A percentile compares a stretch with the other conserved stretches of the same genome.
These are phyloP conservation scores for Acanthamoeba lenticulata DNA, from an alignment of 208 protist genomes.

Conservation along the genomic window DNA sequence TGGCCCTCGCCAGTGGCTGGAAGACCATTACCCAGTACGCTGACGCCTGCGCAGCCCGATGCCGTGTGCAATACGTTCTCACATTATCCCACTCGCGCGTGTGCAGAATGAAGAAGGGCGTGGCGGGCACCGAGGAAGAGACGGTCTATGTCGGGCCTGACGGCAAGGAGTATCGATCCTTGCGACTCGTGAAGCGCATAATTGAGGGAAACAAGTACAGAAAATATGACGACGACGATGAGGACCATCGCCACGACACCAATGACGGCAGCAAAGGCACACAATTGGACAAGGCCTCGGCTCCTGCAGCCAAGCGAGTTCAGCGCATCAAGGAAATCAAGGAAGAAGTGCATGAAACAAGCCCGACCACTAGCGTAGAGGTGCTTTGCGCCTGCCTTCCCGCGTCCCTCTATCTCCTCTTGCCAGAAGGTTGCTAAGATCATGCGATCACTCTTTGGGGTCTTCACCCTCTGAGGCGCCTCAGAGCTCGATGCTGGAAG, in stretches of 20 bases:
- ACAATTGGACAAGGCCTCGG: no score
- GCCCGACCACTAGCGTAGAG: no score
- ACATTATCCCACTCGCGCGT: not conserved
- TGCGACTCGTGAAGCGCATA: constrained; percentile 8
- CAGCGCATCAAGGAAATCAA: no score
- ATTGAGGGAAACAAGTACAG: not conserved
- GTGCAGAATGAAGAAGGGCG: not conserved
- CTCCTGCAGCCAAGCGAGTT: no score
- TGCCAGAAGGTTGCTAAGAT: no score
- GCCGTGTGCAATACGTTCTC: not conserved
- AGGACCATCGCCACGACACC: not conserved
- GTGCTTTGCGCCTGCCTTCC: no score
- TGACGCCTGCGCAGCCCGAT: no score
- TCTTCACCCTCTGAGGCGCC: not conserved
- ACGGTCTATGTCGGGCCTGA: constrained; percentile 12
- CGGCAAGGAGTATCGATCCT: not conserved
- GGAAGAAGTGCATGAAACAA: no score
- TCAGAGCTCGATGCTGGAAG: not conserved
- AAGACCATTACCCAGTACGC: not conserved
- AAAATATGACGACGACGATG: not conserved
- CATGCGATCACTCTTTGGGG: not conserved
- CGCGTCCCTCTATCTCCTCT: no score
- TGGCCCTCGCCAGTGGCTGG: not conserved
- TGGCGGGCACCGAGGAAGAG: not conserved
- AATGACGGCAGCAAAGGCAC: not conserved